Evolutionary conservation across 345 rosid genomes (phyloP).

Genomic region (Heritiera littoralis): DNA sequence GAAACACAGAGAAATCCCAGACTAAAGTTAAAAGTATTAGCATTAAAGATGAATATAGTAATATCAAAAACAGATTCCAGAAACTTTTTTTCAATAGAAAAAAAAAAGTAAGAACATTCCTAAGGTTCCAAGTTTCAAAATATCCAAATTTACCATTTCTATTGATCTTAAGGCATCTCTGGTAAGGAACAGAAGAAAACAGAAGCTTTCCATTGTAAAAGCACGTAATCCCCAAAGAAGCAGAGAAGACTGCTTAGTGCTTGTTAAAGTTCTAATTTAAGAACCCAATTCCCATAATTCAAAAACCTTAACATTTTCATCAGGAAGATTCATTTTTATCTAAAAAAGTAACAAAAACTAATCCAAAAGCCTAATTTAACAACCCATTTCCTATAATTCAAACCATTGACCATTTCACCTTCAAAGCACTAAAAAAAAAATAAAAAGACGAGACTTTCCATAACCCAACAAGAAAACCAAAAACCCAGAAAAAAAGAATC

Average conservation of each 20-base stretch:
- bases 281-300: conserved; percentile 15
- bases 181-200: background rate
- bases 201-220: background rate
- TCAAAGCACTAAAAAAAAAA: background rate
- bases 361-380: background rate
- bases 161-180: background rate
- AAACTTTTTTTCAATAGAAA: background rate
- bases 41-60: background rate
- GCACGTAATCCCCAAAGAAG: background rate
- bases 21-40: background rate
- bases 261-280: background rate
- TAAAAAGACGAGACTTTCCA: background rate
- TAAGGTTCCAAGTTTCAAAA: background rate
- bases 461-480: background rate
- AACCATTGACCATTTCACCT: background rate
- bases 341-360: background rate
- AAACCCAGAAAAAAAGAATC: background rate
- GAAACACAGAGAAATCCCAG: background rate
- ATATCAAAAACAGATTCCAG: background rate
- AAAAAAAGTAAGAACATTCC: too few species aligned
- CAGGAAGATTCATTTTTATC: background rate
- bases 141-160: background rate
- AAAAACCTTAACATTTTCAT: background rate
- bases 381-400: background rate
- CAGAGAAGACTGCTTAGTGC: background rate